Percentiles rank a stretch among this genome's conserved stretches.
phyloP scores from a whole-genome alignment of 768 basidiomycete genomes.

The Termitomyces sp. region DNA sequence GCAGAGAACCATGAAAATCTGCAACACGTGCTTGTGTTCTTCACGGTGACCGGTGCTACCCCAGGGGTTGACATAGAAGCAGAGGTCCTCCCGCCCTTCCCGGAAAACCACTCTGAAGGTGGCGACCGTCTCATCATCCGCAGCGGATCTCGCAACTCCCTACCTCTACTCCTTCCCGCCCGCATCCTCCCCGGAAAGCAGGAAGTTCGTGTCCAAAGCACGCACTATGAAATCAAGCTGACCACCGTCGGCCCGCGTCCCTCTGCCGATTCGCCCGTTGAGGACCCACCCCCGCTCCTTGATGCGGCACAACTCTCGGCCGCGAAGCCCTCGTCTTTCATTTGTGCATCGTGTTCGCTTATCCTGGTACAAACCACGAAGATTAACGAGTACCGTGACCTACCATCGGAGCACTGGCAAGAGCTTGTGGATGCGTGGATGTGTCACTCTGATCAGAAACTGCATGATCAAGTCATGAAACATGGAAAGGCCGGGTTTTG shows the following conservation, averaged over 20 bases:
- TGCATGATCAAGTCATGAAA: slow-evolving; percentile 67
- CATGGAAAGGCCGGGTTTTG: slow-evolving; percentile 70
- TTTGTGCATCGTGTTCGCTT: slow-evolving; percentile 78
- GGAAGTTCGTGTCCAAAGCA: slow-evolving; percentile 51
- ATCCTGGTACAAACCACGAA: slow-evolving; percentile 62
- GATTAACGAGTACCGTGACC: slow-evolving; percentile 64
- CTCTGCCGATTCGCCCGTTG: slow-evolving; percentile 22
- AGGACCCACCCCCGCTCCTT: slow-evolving; percentile 48
- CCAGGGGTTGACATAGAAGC: slow-evolving; percentile 58
- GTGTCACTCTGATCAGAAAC: slow-evolving; percentile 89
- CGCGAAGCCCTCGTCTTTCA: slow-evolving; percentile 61
- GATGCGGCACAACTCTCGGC: slow-evolving; percentile 65
- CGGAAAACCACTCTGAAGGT: slow-evolving; percentile 35
- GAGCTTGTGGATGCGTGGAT: slow-evolving; percentile 98
- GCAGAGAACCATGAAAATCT: slow-evolving; percentile 87
- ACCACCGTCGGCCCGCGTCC: slow-evolving; percentile 30
- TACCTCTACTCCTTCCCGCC: slow-evolving; percentile 56
- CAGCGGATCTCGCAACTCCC: slow-evolving; percentile 55
- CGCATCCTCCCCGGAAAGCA: slow-evolving; percentile 59
- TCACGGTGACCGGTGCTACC: slow-evolving; percentile 52
- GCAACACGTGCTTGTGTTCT: slow-evolving; percentile 73
- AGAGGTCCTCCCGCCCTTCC: slow-evolving; percentile 56
- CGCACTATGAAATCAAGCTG: slow-evolving; percentile 76
- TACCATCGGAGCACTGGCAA: slow-evolving; percentile 97
- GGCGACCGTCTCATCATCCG: slow-evolving; percentile 64